These are phyloP conservation scores for Cladosporium sp. DNA, from an alignment of 2,329 filamentous ascomycete genomes.

Conservation along the genomic window DNA sequence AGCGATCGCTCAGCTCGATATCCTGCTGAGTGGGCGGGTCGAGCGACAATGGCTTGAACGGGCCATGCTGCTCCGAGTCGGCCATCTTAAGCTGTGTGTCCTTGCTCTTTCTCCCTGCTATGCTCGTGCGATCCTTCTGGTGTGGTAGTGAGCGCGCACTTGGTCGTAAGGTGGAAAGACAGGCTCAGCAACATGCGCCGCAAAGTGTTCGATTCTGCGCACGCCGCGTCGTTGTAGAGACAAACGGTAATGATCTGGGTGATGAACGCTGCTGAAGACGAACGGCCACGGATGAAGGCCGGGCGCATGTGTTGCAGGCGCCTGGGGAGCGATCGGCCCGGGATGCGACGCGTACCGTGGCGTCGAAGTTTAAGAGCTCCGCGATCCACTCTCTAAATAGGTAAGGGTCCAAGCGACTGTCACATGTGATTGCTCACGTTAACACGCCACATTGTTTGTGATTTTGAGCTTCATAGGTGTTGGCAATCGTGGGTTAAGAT, in stretches of 20 bases:
- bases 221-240: not conserved
- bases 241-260: not conserved
- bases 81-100: slow-evolving; percentile 8
- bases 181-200: not conserved
- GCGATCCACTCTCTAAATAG: not conserved
- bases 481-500: too few relatives aligned
- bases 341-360: slow-evolving; percentile 1
- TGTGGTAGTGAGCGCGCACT: not conserved
- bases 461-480: not conserved
- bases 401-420: not conserved
- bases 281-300: slow-evolving; percentile 5
- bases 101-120: not conserved
- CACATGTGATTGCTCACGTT: not conserved
- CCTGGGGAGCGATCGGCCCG: not conserved
- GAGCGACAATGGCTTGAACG: slow-evolving; percentile 79
- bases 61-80: slow-evolving; percentile 50
- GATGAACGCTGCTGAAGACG: slow-evolving; percentile 5
- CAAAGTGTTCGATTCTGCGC: not conserved
- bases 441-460: not conserved
- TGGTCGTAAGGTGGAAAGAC: not conserved
- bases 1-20: slow-evolving; percentile 68
- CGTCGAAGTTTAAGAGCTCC: not conserved
- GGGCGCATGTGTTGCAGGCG: not conserved
- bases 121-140: not conserved
- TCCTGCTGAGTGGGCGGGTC: slow-evolving; percentile 73